Base-by-base conservation (phyloP, 768 basidiomycete species). In the Lepiota venenata region DNA sequence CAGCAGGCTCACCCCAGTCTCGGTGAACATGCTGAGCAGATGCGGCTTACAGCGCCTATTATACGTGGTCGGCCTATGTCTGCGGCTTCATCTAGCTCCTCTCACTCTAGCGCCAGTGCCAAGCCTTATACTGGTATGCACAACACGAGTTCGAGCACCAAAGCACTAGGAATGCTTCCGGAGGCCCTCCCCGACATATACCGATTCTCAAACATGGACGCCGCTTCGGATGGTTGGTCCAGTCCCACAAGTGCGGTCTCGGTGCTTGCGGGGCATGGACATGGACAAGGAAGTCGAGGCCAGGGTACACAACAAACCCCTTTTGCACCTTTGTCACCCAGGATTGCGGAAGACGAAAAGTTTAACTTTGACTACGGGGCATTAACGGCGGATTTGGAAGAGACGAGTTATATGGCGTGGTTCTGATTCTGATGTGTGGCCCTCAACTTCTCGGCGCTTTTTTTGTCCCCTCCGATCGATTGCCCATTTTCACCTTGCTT, bases 331-430 rank as follows among this genome's bases (percentile, higher is more conserved):
- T 73, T 72, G 8, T 67, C 72, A 7, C 77, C 80, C 6, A 70
- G 84, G 35, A 76, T 85, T 37, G 76, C 74, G 40, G 77, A 78
- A 58, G 76, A 80, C 52, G 74, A 76, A 55, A 75, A 74, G 32
- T 81, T 82, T 59, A 83, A 85, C 65, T 80, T 84, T 61, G 83
- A 84, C 56, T 74, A 83, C 60, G 84, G 84, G 4, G 83, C 81
- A 18, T 62, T 85, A 56, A 79, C 74, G 25, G 72, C 74, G 43
- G 76, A 79, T 43, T 68, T 81, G 56, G 80, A 80, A 59, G 82
- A 78, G 59, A 84, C 82, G 35, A 81, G 80, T 52, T 85, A 82
- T 63, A 85, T 85, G 84, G 82, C 83, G 20, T 85, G 84, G 84
- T 85, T 85, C 61, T 85, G 69, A 67, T 50, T 38, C 21, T 16